These are phyloP conservation scores for Podospora sp. DNA, from an alignment of 495 filamentous ascomycete species.

Conservation along the genomic window DNA sequence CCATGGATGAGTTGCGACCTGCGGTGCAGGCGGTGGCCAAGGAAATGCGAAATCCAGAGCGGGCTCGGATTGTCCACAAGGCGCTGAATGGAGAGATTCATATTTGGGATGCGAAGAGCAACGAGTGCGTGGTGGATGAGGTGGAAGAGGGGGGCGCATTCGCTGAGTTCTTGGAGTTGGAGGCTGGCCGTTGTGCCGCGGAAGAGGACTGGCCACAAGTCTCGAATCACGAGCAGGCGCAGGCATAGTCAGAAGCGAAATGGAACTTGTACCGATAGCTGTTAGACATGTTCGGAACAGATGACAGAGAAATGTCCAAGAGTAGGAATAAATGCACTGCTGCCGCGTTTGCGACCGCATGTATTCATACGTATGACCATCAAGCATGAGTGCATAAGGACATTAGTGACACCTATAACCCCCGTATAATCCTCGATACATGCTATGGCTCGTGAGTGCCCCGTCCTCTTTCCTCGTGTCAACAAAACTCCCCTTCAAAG, in stretches of 20 bases:
- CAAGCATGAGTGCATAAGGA: not conserved
- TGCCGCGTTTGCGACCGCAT: not conserved
- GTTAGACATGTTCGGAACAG: not conserved
- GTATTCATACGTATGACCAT: constrained; percentile 7
- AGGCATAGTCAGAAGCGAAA: too few species aligned
- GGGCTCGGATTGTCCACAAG: constrained; percentile 25
- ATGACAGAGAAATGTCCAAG: not conserved
- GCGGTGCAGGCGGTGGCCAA: constrained; percentile 13
- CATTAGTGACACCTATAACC: not conserved
- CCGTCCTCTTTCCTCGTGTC: not conserved
- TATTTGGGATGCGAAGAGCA: constrained; percentile 24
- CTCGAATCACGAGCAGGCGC: too few species aligned
- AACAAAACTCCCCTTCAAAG: not conserved
- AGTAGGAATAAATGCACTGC: not conserved
- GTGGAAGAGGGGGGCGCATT: constrained; percentile 14
- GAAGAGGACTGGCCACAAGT: not conserved
- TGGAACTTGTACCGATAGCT: too few species aligned
- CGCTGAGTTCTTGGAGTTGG: not conserved
- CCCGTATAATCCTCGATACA: not conserved
- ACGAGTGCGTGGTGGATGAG: constrained; percentile 16
- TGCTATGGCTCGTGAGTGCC: constrained; percentile 6
- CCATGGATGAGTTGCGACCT: constrained; percentile 20
- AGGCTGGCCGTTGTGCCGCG: not conserved
- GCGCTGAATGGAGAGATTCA: constrained; percentile 25
- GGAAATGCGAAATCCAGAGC: constrained; percentile 17